Evolutionary conservation across 352 stramenopile genomes (phyloP).

Genomic region (Elongisporangium undulatum): DNA sequence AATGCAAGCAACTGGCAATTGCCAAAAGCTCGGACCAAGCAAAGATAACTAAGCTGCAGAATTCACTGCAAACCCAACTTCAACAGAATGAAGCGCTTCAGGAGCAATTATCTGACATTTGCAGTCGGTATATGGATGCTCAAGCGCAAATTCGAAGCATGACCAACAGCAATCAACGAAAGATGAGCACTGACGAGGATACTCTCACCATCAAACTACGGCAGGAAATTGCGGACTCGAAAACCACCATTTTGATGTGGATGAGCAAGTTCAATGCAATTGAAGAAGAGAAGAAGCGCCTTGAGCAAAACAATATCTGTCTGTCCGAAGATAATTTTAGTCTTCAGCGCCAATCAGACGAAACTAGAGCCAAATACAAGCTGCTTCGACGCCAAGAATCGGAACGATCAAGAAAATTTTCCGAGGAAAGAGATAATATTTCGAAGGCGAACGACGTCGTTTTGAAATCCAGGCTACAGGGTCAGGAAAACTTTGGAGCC

Average conservation of each 20-base stretch:
- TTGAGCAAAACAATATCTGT: conserved; percentile 22
- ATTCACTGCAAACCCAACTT: conserved; percentile 10
- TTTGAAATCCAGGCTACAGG: neutral
- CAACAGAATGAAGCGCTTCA: conserved; percentile 7
- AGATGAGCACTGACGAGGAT: neutral
- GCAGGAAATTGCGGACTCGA: conserved; percentile 40
- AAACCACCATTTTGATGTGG: conserved; percentile 65
- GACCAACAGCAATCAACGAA: neutral
- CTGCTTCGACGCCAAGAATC: neutral
- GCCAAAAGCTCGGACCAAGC: conserved; percentile 1
- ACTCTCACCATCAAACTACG: conserved; percentile 7
- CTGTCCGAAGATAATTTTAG: conserved; percentile 29
- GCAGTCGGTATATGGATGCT: conserved; percentile 3
- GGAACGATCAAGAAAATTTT: neutral
- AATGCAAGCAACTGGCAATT: conserved; percentile 3
- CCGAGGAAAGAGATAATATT: neutral
- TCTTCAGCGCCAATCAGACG: conserved; percentile 18
- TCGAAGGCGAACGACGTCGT: neutral
- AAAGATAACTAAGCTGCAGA: conserved; percentile 5
- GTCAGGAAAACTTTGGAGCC: neutral
- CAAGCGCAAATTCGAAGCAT: conserved; percentile 7
- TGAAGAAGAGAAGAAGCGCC: conserved; percentile 20
- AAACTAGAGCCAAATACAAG: neutral
- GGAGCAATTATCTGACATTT: neutral
- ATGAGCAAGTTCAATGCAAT: conserved; percentile 58